These are phyloP conservation scores for Geotrichum macrosporum DNA, from an alignment of 1,139 yeast species.

Conservation along the genomic window DNA sequence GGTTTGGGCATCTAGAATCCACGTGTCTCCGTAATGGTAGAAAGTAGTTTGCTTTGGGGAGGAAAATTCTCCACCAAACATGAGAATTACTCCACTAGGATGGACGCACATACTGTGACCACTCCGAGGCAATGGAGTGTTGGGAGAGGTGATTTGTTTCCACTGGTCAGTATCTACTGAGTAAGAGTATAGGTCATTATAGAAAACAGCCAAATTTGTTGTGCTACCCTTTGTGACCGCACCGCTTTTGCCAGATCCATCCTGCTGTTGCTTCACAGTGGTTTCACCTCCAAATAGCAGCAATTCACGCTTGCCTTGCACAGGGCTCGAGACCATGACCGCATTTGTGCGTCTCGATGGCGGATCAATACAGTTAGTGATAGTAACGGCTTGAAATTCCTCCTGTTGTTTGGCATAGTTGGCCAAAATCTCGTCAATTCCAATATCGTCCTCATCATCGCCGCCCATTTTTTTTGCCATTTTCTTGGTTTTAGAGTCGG, in stretches of 20 bases:
- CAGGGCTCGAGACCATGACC: conserved; percentile 69
- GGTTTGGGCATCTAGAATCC: conserved; percentile 79
- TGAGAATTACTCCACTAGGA: conserved; percentile 76
- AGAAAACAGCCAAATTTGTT: conserved; percentile 60
- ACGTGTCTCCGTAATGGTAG: conserved; percentile 94
- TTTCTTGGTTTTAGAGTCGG: conserved; percentile 70
- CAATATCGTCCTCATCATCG: conserved; percentile 81
- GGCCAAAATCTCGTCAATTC: conserved; percentile 77
- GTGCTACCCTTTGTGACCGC: conserved; percentile 25
- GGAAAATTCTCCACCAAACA: conserved; percentile 97
- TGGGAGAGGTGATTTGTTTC: conserved; percentile 75
- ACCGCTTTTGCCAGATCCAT: conserved; percentile 14
- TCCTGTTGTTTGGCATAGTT: conserved; percentile 71
- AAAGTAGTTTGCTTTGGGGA: conserved; percentile 94
- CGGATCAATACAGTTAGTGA: conserved; percentile 48
- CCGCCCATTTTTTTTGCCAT: conserved; percentile 68
- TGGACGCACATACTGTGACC: conserved; percentile 94
- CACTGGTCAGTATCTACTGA: conserved; percentile 75
- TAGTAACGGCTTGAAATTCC: conserved; percentile 64
- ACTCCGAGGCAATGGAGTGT: conserved; percentile 87
- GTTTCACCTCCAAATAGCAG: conserved; percentile 88
- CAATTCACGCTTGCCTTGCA: conserved; percentile 71
- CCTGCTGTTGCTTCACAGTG: conserved; percentile 33
- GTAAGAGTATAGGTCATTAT: conserved; percentile 75
- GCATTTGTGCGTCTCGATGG: conserved; percentile 74